Percentiles rank a stretch among this genome's conserved stretches.
These are phyloP conservation scores for Tetracentron sinense DNA, from an alignment of 164 flowering plant genomes.

Conservation along the genomic window DNA sequence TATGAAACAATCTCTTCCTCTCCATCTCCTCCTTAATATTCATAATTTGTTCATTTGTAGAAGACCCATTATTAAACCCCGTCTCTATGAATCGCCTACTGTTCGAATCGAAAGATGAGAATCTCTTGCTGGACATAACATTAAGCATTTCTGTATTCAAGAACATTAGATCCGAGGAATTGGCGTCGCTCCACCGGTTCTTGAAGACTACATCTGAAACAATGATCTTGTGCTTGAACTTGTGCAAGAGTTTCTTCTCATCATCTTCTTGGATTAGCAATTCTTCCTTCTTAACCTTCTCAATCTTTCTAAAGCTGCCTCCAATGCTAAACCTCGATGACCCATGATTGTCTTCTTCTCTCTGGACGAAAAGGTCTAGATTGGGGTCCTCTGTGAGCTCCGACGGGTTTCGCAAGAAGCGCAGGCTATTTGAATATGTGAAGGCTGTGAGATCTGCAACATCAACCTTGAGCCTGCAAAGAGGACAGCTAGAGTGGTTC, in stretches of 20 bases:
- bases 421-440: constrained; percentile 47
- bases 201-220: constrained; percentile 57
- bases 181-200: constrained; percentile 78
- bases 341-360: constrained; percentile 23
- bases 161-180: constrained; percentile 64
- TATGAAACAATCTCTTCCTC: constrained; percentile 35
- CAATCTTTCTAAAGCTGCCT: constrained; percentile 28
- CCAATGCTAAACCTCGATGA: constrained; percentile 41
- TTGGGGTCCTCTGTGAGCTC: constrained; percentile 38
- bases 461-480: constrained; percentile 58
- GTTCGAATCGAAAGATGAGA: constrained; percentile 16
- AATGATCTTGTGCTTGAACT: constrained; percentile 57
- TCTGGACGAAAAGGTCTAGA: constrained; percentile 32
- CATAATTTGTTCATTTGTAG: constrained; percentile 10
- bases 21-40: constrained; percentile 40
- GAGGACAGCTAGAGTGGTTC: constrained; percentile 82
- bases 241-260: constrained; percentile 29
- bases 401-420: constrained; percentile 37
- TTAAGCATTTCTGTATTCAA: constrained; percentile 64
- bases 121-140: constrained; percentile 42
- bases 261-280: constrained; percentile 15
- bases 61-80: background rate
- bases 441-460: constrained; percentile 38
- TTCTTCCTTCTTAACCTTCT: constrained; percentile 19
- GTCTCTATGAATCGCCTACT: background rate